Percentiles rank a stretch among this genome's conserved stretches.
These are phyloP conservation scores for Zymoseptoria crescenta DNA, from an alignment of 2,329 filamentous ascomycete species.

Conservation along the genomic window DNA sequence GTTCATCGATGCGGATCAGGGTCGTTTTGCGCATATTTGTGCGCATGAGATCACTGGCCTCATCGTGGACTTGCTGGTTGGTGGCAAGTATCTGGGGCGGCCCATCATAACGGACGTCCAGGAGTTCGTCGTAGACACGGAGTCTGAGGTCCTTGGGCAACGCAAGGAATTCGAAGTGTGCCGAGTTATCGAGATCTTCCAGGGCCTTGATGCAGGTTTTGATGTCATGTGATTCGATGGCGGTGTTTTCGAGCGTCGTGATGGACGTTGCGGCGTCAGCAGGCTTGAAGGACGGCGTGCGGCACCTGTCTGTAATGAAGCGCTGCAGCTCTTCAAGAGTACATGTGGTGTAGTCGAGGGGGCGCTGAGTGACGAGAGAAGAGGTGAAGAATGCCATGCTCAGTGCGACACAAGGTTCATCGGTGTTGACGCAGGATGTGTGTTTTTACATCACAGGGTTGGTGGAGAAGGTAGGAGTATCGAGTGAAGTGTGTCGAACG, in stretches of 20 bases:
- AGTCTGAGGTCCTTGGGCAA: conserved; percentile 7
- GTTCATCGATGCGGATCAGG: not conserved
- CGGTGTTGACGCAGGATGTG: not conserved
- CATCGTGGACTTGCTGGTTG: not conserved
- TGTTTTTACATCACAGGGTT: not conserved
- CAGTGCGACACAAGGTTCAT: no score
- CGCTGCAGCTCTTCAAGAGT: not conserved
- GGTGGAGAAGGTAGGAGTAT: not conserved
- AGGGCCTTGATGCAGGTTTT: not conserved
- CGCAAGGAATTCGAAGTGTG: conserved; percentile 10
- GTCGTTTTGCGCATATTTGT: no score
- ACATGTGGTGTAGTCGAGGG: not conserved
- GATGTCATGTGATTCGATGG: not conserved
- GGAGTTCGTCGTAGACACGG: conserved; percentile 3
- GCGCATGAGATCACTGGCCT: no score
- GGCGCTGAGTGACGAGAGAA: not conserved
- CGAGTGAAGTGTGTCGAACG: not conserved
- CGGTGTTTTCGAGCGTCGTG: not conserved
- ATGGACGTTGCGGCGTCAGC: not conserved
- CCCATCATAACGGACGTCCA: no score
- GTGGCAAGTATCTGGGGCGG: no score
- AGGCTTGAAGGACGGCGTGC: not conserved
- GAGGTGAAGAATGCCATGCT: no score
- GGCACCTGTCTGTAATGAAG: not conserved
- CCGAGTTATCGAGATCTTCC: not conserved